Base-by-base conservation (phyloP, 192 early-diverging fungal genomes). In the Gamsiella multidivaricata region DNA sequence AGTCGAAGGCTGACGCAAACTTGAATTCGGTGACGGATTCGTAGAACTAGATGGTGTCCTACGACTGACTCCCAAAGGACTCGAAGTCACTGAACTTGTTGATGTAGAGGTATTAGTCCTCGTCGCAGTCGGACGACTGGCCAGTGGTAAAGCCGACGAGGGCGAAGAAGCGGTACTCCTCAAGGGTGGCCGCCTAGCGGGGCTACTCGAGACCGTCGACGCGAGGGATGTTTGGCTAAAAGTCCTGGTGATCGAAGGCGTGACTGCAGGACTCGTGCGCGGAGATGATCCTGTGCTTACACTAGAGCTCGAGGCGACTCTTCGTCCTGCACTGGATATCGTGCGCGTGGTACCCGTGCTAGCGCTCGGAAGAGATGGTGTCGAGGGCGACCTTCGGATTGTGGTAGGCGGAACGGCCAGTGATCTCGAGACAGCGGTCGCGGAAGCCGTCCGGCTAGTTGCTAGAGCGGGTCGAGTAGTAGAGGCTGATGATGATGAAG, bases 261-360 rank as follows among this genome's bases (percentile, higher is more conserved):
- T 62, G 3, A 52, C 54, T 3, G 65, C 43, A 3, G 65, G 59
- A 50, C 58, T 76, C 0, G 28, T 31, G 6, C 28, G 57, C 18
- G 54, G n/a, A 32, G 70, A 33, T 28, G 42, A 32, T 31, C 6
- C 26, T 9, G 61, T 14, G 3, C 18, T 34, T 9, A 45, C 52
- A 32, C 65, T 64, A 63, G 65, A 76, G 15, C 41, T 68, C 2
- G 73, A 76, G 50, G 73, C 64, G 5, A 76, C 73, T 57, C 65
- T 45, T 54, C 73, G 46, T 31, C 50, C 53, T 36, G 65, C 17
- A 43, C 33, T 39, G 8, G 68, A 42, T 26, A 26, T 29, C 14
- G 1, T 56, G 31, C 61, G 46, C n/a, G 41, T 6, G 4, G 39
- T 10, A 3, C 25, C 22, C 4, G 59, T 42, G 20, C 39, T 36